Evolutionary conservation across 371 early-diverging fungal genomes (phyloP).

Genomic region (Mortierella sp.): DNA sequence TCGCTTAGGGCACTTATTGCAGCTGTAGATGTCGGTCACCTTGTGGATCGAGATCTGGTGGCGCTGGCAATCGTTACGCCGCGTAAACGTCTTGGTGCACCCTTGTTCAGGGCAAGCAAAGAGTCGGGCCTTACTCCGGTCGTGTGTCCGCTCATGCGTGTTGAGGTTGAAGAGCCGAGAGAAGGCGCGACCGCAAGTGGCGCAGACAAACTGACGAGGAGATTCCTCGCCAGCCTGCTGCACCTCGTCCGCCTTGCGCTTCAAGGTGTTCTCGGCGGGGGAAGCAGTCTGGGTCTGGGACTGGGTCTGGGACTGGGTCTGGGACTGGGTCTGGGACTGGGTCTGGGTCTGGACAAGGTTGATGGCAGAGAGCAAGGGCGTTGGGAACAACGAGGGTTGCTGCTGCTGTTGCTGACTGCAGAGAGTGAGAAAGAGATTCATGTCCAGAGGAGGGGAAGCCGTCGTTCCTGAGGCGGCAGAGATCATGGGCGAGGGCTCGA

Average conservation of each 20-base stretch:
- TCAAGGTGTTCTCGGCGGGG: conserved; percentile 31
- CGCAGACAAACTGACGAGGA: conserved; percentile 55
- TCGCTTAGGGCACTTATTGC: conserved; percentile 37
- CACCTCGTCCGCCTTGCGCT: conserved; percentile 51
- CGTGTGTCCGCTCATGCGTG: conserved; percentile 80
- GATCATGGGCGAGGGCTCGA: conserved; percentile 26
- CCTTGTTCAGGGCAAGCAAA: conserved; percentile 67
- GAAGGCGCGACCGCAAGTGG: conserved; percentile 69
- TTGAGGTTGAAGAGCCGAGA: conserved; percentile 82
- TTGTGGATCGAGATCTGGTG: conserved; percentile 78
- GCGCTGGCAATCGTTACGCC: conserved; percentile 81
- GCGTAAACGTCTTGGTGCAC: conserved; percentile 73
- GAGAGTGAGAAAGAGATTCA: conserved; percentile 38
- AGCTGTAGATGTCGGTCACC: conserved; percentile 49
- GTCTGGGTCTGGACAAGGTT: too few relatives aligned
- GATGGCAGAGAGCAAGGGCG: conserved; percentile 7
- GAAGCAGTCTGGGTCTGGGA: not conserved
- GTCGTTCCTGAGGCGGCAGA: conserved; percentile 26
- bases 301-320: not conserved
- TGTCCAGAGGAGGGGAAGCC: conserved; percentile 41
- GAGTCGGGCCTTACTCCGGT: conserved; percentile 71
- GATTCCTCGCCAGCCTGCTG: conserved; percentile 28
- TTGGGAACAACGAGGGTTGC: conserved; percentile 15
- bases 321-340: not conserved
- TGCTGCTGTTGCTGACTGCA: conserved; percentile 28